Base-by-base conservation (phyloP, 306 rosid species). In the Lagenaria siceraria region DNA sequence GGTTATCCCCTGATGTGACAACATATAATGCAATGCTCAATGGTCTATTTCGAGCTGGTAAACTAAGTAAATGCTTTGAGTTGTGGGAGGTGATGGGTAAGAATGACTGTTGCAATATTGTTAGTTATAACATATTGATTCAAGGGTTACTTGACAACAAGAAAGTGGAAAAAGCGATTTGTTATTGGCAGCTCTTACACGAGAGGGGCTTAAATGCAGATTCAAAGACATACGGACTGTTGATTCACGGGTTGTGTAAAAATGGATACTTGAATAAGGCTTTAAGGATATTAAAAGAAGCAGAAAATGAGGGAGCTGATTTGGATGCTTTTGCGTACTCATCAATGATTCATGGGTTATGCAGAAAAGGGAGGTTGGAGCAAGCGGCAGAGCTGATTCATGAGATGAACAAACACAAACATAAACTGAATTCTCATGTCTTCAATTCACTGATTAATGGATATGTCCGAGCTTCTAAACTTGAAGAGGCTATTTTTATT, bases 221-320 rank as follows among this genome's bases (percentile, higher is more conserved):
- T 80, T 83, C 93, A 56, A 68, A 83, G 27, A 90, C 91, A 14
- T 90, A 85, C 51, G 96, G 98, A 63, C 78, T 89, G 59, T 75
- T 92, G 70, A 76, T 90, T 81, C 84, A 92, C 78, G 99, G 99
- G 53, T 82, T 92, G 68, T 92, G 99, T 81, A 89, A 78, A 78
- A 96, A 88, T 84, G 93, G 90, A 31, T 86, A 81, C 68, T 82
- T 86, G 81, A 86, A 64, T 79, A 89, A 86, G 87, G 99, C 97
- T 83, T 78, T 89, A 78, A 15, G 33, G 85, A 83, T 87, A 78
- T 58, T 96, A 68, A 80, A 81, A 79, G 90, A 89, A 68, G 96
- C 89, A 27, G 91, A 82, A 81, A 68, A 70, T 17, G 73, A 49
- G 63, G 84, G 81, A 53, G 85, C 81, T 80, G 75, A 80, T 84